Conservation (phyloP, 441 rosid genomes). For the Euphorbia celastroides region DNA sequence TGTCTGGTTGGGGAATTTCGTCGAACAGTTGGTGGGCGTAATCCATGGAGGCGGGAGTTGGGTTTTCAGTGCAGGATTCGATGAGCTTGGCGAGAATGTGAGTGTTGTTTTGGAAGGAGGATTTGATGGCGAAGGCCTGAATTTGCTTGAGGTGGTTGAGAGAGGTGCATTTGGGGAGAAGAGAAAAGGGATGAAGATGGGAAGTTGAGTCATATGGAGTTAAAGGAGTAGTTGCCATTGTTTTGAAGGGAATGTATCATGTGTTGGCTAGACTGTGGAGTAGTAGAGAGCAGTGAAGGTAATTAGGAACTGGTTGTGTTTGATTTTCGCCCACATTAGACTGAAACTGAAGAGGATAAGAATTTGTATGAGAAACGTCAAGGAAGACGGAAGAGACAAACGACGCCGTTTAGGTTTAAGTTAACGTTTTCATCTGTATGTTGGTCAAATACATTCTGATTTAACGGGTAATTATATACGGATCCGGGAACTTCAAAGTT, state of each 20-base stretch:
- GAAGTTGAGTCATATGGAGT: not conserved
- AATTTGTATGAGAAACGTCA: too few species aligned
- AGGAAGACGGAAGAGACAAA: too few species aligned
- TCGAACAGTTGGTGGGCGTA: constrained; percentile 66
- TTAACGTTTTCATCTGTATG: too few species aligned
- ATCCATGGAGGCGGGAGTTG: constrained; percentile 40
- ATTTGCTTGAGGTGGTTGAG: constrained; percentile 58
- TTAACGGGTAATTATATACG: too few species aligned
- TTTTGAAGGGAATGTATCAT: not conserved
- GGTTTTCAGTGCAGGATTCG: constrained; percentile 39
- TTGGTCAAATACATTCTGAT: too few species aligned
- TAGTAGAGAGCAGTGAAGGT: not conserved
- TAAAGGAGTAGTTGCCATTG: not conserved
- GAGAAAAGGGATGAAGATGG: constrained; percentile 31
- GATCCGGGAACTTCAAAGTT: too few species aligned
- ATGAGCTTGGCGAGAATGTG: constrained; percentile 43
- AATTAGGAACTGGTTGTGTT: too few species aligned
- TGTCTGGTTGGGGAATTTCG: constrained; percentile 46
- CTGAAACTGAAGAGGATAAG: too few species aligned
- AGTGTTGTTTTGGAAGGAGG: constrained; percentile 43
- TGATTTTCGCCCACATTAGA: too few species aligned
- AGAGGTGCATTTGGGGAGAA: constrained; percentile 46
- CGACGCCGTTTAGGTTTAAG: too few species aligned
- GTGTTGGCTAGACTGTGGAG: not conserved
- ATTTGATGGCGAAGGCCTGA: constrained; percentile 60